Conservation (phyloP, 345 rosid genomes). For the Citrus trifoliata region DNA sequence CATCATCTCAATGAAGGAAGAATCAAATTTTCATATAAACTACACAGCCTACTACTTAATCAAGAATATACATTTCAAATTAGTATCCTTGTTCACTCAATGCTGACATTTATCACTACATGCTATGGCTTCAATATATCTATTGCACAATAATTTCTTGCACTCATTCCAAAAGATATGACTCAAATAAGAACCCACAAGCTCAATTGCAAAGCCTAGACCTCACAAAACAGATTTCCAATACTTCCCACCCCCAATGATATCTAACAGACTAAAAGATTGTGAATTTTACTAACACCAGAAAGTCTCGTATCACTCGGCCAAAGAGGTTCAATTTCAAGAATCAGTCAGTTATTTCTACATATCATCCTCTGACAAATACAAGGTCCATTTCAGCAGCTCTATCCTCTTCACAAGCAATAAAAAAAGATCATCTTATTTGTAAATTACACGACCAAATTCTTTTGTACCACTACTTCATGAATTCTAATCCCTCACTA, state of each 20-base stretch:
- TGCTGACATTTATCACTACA: not conserved
- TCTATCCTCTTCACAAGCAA: not conserved
- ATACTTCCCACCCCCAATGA: no score
- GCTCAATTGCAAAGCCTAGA: not conserved
- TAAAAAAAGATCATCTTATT: not conserved
- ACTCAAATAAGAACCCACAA: not conserved
- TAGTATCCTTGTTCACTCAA: not conserved
- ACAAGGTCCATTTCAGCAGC: not conserved
- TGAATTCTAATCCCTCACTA: not conserved
- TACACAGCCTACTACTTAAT: not conserved
- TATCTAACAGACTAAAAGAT: not conserved
- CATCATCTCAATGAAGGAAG: not conserved
- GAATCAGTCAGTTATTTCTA: not conserved
- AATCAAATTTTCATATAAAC: not conserved
- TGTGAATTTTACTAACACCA: not conserved
- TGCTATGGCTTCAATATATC: not conserved
- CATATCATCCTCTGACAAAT: not conserved
- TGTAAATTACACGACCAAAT: not conserved
- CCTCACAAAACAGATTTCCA: not conserved
- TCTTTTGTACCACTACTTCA: not conserved
- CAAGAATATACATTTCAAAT: not conserved
- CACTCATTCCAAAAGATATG: not conserved
- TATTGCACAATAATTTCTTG: not conserved
- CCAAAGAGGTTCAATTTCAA: not conserved
- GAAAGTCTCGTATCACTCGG: not conserved